Conservation (phyloP, 148 eudicot genomes). For the Agrostemma githago region DNA sequence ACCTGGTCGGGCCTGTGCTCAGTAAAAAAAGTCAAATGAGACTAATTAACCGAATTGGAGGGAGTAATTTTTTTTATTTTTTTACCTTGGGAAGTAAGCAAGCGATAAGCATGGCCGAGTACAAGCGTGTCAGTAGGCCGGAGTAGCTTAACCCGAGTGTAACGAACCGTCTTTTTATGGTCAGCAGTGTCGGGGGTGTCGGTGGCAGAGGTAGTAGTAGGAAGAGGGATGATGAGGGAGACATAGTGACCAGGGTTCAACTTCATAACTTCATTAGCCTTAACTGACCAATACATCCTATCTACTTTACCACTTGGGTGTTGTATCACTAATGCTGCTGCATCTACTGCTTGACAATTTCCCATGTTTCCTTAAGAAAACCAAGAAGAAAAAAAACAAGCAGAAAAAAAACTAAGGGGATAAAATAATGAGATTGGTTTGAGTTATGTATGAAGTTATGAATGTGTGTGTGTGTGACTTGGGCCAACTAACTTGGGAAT, state of each 20-base stretch:
- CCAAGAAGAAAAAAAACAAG: not conserved
- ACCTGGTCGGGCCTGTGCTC: no score
- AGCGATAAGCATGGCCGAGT: constrained; percentile 83
- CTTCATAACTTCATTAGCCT: constrained; percentile 72
- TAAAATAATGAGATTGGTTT: not conserved
- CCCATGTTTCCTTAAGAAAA: constrained; percentile 45
- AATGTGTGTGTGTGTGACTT: constrained; percentile 6
- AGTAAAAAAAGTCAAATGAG: not conserved
- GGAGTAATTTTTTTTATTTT: not conserved
- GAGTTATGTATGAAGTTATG: not conserved
- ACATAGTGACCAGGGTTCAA: constrained; percentile 88
- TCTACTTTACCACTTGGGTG: constrained; percentile 77
- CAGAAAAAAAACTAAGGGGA: not conserved
- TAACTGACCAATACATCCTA: constrained; percentile 68
- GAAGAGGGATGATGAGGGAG: constrained; percentile 76
- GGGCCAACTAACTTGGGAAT: constrained; percentile 25
- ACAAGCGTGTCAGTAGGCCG: constrained; percentile 67
- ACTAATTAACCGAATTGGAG: not conserved
- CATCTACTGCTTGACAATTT: constrained; percentile 95
- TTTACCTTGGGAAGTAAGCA: constrained; percentile 82
- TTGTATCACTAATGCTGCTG: constrained; percentile 89
- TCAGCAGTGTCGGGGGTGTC: constrained; percentile 19
- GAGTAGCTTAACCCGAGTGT: constrained; percentile 90
- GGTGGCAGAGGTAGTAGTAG: constrained; percentile 29
- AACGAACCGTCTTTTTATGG: constrained; percentile 43